Conservation (phyloP, 139 green algal genomes). For the Micractinium conductrix region DNA sequence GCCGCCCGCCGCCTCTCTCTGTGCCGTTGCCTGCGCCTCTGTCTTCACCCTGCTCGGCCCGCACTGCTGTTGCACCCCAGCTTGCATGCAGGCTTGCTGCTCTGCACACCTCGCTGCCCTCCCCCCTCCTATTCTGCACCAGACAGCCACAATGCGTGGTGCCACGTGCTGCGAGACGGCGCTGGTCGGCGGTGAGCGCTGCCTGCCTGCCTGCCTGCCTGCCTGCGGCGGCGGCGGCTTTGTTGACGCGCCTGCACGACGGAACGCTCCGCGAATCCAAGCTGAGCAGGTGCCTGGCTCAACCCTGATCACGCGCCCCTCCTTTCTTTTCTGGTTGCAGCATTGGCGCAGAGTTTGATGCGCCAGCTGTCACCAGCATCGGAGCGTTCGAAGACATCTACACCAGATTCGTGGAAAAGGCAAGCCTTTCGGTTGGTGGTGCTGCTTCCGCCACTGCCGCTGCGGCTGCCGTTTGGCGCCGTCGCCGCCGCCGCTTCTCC, state of each 20-base stretch:
- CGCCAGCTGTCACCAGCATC: constrained; percentile 11
- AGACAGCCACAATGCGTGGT: constrained; percentile 39
- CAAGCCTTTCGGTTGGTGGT: not conserved
- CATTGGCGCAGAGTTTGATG: constrained; percentile 41
- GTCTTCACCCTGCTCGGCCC: too few relatives aligned
- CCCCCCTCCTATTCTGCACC: too few relatives aligned
- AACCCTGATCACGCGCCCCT: too few relatives aligned
- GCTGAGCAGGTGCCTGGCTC: too few relatives aligned
- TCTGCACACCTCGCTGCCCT: too few relatives aligned
- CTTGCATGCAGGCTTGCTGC: too few relatives aligned
- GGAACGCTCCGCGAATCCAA: too few relatives aligned
- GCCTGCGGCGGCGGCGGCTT: not conserved
- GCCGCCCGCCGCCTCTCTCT: too few relatives aligned
- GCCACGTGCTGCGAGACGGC: not conserved
- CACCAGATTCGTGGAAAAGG: constrained; percentile 14
- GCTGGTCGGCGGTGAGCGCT: not conserved
- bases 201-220: not conserved
- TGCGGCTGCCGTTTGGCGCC: not conserved
- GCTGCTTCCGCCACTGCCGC: not conserved
- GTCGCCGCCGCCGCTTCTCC: too few relatives aligned
- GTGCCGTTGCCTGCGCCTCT: too few relatives aligned
- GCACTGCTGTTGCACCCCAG: too few relatives aligned
- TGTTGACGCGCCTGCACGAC: not conserved
- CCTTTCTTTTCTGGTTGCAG: not conserved
- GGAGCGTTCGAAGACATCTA: constrained; percentile 43